Percentiles rank a stretch among this genome's conserved stretches.
phyloP scores from a whole-genome alignment of 2,329 filamentous ascomycete species.

The Aspergillus arachidicola region DNA sequence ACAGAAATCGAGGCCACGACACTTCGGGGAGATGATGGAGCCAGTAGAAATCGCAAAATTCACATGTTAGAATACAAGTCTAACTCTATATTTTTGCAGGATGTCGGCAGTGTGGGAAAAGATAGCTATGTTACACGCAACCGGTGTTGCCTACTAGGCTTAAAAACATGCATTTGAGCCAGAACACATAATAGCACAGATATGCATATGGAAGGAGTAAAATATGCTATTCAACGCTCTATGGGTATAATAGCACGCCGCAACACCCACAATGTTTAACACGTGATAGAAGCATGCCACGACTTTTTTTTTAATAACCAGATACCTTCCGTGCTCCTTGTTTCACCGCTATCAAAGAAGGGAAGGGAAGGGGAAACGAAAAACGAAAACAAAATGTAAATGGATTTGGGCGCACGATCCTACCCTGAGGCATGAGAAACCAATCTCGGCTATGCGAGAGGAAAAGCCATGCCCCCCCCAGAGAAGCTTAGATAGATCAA shows the following conservation, averaged over 20 bases:
- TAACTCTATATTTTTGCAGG: not conserved
- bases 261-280: constrained; percentile 10
- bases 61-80: not conserved
- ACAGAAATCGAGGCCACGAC: not conserved
- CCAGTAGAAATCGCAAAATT: not conserved
- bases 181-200: not conserved
- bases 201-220: constrained; percentile 2
- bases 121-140: not conserved
- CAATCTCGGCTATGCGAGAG: constrained; percentile 43
- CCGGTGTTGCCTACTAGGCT: not conserved
- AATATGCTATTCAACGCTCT: constrained; percentile 19
- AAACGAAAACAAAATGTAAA: not conserved
- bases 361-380: not conserved
- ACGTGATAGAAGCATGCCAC: constrained; percentile 12
- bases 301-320: not conserved
- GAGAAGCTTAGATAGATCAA: constrained; percentile 32
- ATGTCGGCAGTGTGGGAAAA: not conserved
- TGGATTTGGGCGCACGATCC: not conserved
- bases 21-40: not conserved
- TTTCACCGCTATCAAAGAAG: not conserved
- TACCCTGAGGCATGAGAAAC: constrained; percentile 43
- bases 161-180: not conserved
- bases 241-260: constrained; percentile 24
- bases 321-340: not conserved
- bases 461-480: constrained; percentile 49